A percentile compares a stretch with the other conserved stretches of the same genome.
Conservation (phyloP, 169 alveolate genomes). For the Plasmodium gaboni region DNA sequence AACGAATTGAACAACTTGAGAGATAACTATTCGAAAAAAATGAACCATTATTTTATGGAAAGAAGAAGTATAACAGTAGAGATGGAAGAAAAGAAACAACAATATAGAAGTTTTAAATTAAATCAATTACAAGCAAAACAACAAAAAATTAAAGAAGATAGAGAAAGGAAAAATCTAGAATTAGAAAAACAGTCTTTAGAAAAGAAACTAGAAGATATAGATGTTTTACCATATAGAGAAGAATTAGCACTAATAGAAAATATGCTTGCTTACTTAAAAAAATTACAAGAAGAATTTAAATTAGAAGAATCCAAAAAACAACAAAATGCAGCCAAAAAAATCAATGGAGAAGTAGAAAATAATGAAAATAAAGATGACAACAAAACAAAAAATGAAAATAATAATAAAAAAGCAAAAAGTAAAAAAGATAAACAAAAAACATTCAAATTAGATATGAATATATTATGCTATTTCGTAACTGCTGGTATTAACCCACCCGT, state of each 20-base stretch:
- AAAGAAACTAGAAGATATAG: slow-evolving; percentile 63
- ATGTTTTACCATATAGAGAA: slow-evolving; percentile 63
- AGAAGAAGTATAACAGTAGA: slow-evolving; percentile 64
- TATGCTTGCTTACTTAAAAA: slow-evolving; percentile 57
- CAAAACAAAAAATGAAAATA: slow-evolving; percentile 29
- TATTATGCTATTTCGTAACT: slow-evolving; percentile 83
- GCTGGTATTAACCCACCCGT: slow-evolving; percentile 86
- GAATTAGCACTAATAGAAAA: slow-evolving; percentile 69
- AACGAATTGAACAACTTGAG: slow-evolving; percentile 55
- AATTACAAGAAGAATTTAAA: slow-evolving; percentile 55
- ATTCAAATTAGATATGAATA: slow-evolving; percentile 84
- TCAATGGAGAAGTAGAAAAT: slow-evolving; percentile 49
- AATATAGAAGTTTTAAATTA: slow-evolving; percentile 50
- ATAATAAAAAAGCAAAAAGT: slow-evolving; percentile 75
- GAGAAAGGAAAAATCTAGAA: slow-evolving; percentile 72
- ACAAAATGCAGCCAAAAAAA: slow-evolving; percentile 21
- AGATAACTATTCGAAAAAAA: slow-evolving; percentile 69
- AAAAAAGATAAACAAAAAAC: slow-evolving; percentile 78
- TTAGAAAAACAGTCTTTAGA: slow-evolving; percentile 51
- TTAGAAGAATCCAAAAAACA: slow-evolving; percentile 54
- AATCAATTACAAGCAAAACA: slow-evolving; percentile 60
- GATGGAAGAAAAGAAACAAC: slow-evolving; percentile 66
- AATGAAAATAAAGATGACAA: slow-evolving; percentile 17
- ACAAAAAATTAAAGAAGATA: slow-evolving; percentile 66
- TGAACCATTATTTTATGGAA: slow-evolving; percentile 69